Evolutionary conservation across 805 yeast species (phyloP).

Genomic region (baker's yeast (Saccharomyces cerevisiae)): DNA sequence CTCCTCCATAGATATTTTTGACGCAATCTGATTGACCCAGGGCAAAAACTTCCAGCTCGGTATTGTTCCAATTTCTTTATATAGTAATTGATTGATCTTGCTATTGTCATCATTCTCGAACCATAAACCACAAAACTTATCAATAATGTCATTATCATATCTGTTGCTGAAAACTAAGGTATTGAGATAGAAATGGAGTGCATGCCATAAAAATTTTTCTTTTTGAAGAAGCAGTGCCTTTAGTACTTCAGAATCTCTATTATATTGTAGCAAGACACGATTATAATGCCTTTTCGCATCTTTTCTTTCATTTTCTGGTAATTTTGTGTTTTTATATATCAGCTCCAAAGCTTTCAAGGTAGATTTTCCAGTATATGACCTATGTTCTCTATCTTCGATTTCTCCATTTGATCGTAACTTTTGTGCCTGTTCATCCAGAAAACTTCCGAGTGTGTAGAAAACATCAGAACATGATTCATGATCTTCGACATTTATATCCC

Average conservation of each 20-base stretch:
- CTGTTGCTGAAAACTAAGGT: conserved; percentile 40
- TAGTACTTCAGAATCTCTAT: conserved; percentile 43
- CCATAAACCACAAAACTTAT: conserved; percentile 80
- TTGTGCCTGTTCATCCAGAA: conserved; percentile 60
- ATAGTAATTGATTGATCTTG: conserved; percentile 37
- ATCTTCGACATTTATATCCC: conserved; percentile 15
- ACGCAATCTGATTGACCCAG: conserved; percentile 77
- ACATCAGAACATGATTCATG: conserved; percentile 35
- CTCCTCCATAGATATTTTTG: conserved; percentile 48
- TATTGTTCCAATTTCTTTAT: conserved; percentile 32
- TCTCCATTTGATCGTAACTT: conserved; percentile 38
- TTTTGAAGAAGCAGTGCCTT: conserved; percentile 32
- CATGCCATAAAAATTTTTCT: conserved; percentile 39
- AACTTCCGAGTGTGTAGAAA: conserved; percentile 56
- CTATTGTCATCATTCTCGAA: conserved; percentile 47
- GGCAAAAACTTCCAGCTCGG: conserved; percentile 60
- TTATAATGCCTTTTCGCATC: conserved; percentile 45
- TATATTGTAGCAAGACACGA: conserved; percentile 41
- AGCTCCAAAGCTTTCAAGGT: conserved; percentile 45
- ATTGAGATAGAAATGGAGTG: conserved; percentile 52
- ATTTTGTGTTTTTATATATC: conserved; percentile 35
- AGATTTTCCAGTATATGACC: conserved; percentile 35
- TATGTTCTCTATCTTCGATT: conserved; percentile 33
- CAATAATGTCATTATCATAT: conserved; percentile 50
- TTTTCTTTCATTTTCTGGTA: conserved; percentile 40